Evolutionary conservation across 2,329 filamentous ascomycete genomes (phyloP), one percentile per base, ranked within the genome.

Genomic region (Stromatinia cepivora): DNA sequence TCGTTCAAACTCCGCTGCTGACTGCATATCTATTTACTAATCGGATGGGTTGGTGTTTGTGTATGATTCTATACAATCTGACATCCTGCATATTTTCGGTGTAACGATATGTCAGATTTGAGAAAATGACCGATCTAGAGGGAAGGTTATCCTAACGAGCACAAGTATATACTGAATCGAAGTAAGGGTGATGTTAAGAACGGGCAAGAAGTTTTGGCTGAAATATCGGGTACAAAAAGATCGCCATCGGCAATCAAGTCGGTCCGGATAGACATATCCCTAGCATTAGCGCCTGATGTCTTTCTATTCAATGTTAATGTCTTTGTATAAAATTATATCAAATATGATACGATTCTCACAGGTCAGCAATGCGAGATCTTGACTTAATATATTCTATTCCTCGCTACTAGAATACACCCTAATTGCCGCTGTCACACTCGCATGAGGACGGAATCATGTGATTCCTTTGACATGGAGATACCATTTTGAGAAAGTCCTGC

Each of bases 1-100:
- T 25, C 13, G 22, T 39, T 13, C 22, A 39, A 13, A 36, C 28
- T 25, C 11, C 20, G 42, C 4, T 58, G 45, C 64, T 66, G 28
- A 67, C 65, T 59, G 65, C 54, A 67, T 52, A 61, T 50, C 54
- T 42, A 36, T 67, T 52, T 42, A 61, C 54, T 36, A 61, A 61
- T 22, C 34, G n/a, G 31, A 52, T 39, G 20, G 13, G 13, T 22
- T 67, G 54, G 25, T 61, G 54, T n/a, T 48, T 22, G 17, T 31
- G 42, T 52, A 52, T 50, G 28, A 28, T 22, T 17, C 22, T 17
- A 50, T 22, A 67, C 31, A 61, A 61, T 61, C 53, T 36, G 54
- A 48, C 20, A 50, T 25, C 13, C 45, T 36, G 54, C 65, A 61
- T 61, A 22, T 61, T 67, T 13, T 28, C n/a, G n/a, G 54, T 52